phyloP scores from a whole-genome alignment of 495 filamentous ascomycete species.

The Talaromyces thailandensis region DNA sequence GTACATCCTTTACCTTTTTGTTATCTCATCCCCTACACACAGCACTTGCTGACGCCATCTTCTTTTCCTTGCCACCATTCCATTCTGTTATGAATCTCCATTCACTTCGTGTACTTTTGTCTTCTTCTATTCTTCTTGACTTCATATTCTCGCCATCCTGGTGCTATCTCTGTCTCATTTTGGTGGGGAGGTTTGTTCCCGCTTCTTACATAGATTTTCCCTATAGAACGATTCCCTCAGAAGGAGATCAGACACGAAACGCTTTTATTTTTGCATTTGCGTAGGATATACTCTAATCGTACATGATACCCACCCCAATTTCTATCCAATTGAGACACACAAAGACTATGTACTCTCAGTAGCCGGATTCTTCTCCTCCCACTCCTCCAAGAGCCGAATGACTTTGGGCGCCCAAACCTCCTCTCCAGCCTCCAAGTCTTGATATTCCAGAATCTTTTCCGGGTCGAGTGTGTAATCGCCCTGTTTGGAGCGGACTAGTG shows the following conservation, averaged over 20 bases:
- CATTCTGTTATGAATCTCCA: background rate
- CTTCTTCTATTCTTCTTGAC: background rate
- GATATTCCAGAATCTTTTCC: slow-evolving; percentile 71
- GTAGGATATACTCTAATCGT: background rate
- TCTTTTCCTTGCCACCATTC: background rate
- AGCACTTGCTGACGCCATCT: background rate
- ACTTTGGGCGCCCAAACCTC: slow-evolving; percentile 77
- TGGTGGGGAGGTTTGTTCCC: background rate
- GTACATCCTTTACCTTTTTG: background rate
- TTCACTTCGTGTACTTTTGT: background rate
- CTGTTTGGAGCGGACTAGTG: slow-evolving; percentile 72
- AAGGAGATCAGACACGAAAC: background rate
- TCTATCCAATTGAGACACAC: background rate
- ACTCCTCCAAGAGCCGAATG: slow-evolving; percentile 51
- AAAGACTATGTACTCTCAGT: background rate
- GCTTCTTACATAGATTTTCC: background rate
- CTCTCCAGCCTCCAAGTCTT: slow-evolving; percentile 69
- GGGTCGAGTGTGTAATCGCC: slow-evolving; percentile 58
- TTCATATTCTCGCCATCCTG: background rate
- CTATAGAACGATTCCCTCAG: background rate
- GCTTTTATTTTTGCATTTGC: background rate
- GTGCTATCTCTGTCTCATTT: background rate
- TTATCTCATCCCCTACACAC: background rate
- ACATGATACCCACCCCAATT: background rate
- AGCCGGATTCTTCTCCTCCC: slow-evolving; percentile 34